Percentiles rank a stretch among this genome's conserved stretches.
Conservation (phyloP, 192 early-diverging fungal species). For the Umbelopsis sp. region DNA sequence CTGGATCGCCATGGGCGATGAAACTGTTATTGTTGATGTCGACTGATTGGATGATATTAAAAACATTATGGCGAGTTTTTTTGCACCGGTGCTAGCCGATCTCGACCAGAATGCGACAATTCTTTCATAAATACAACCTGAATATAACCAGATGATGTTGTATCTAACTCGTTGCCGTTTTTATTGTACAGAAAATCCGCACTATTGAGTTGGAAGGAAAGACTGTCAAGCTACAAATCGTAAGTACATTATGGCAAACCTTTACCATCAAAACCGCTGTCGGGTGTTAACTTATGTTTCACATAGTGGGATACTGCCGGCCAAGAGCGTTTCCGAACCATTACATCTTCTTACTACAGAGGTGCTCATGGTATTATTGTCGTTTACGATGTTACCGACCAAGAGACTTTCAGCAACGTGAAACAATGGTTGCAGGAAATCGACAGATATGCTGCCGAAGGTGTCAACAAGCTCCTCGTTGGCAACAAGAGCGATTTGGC, state of each 20-base stretch:
- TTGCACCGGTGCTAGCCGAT: neutral
- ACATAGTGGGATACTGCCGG: constrained; percentile 95
- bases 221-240: constrained; percentile 97
- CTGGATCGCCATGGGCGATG: neutral
- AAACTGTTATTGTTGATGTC: too few relatives aligned
- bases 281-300: neutral
- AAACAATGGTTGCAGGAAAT: constrained; percentile 99
- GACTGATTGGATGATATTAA: too few relatives aligned
- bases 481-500: constrained; percentile 98
- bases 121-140: neutral
- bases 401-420: constrained; percentile 93
- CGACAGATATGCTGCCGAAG: constrained; percentile 95
- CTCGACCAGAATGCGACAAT: neutral
- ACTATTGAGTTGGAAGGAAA: constrained; percentile 99
- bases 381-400: constrained; percentile 97
- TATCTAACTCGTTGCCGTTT: neutral
- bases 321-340: constrained; percentile 98
- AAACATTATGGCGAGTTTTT: neutral
- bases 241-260: constrained; percentile 40
- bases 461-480: constrained; percentile 97
- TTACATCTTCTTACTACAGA: constrained; percentile 97
- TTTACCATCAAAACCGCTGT: neutral
- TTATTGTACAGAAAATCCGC: constrained; percentile 84
- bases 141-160: neutral
- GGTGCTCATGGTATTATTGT: constrained; percentile 99